A percentile compares a stretch with the other conserved stretches of the same genome.
Conservation (phyloP, 345 rosid species). For the Atalantia buxifolia region DNA sequence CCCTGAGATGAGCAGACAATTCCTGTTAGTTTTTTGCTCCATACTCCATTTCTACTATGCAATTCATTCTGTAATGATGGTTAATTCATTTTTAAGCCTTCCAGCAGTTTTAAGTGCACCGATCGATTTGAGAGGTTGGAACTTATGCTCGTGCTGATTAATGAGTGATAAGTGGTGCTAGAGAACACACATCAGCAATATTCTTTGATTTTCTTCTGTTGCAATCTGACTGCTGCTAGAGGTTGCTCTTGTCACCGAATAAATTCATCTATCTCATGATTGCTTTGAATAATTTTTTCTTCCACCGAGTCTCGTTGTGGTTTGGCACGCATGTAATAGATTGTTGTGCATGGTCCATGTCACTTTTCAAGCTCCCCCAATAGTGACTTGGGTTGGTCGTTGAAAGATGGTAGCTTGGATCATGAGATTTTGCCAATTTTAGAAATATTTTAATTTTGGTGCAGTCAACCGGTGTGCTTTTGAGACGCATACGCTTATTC, state of each 20-base stretch:
- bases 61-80: not conserved
- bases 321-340: not conserved
- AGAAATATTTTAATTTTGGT: not conserved
- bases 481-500: not conserved
- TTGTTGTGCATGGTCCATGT: not conserved
- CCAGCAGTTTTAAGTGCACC: not conserved
- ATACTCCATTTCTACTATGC: not conserved
- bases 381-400: not conserved
- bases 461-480: not conserved
- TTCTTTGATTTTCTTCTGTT: not conserved
- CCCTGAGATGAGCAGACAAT: not conserved
- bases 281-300: not conserved
- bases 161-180: not conserved
- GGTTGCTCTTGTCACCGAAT: not conserved
- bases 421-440: not conserved
- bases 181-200: not conserved
- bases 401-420: not conserved
- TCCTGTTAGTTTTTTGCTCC: not conserved
- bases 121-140: not conserved
- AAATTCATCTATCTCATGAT: not conserved
- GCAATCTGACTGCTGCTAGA: not conserved
- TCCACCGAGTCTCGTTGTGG: not conserved
- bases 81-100: slow-evolving; percentile 6
- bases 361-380: not conserved
- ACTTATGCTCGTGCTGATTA: not conserved